phyloP scores from a whole-genome alignment of 768 basidiomycete species.

The Grammothele lineata region DNA sequence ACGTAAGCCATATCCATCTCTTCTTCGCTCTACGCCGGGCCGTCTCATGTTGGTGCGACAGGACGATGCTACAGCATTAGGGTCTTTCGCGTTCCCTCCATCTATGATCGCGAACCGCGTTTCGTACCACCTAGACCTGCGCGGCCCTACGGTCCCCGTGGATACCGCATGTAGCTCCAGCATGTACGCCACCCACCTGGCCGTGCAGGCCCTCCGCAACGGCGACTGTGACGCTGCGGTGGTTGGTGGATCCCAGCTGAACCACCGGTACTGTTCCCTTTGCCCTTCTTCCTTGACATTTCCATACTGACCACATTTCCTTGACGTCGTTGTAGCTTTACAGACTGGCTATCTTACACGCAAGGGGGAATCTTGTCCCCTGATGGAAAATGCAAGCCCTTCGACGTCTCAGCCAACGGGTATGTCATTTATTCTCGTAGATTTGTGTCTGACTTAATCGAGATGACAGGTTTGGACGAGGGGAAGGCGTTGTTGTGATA shows the following conservation, averaged over 20 bases:
- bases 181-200: slow-evolving; percentile 44
- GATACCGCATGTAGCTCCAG: slow-evolving; percentile 51
- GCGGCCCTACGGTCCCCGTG: slow-evolving; percentile 45
- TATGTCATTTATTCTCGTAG: slow-evolving; percentile 17
- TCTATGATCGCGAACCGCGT: slow-evolving; percentile 37
- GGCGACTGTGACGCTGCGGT: slow-evolving; percentile 48
- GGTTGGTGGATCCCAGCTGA: slow-evolving; percentile 41
- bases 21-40: not conserved
- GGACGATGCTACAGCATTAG: slow-evolving; percentile 32
- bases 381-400: slow-evolving; percentile 41
- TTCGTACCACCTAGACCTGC: slow-evolving; percentile 38
- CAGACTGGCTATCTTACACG: slow-evolving; percentile 35
- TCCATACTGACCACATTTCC: slow-evolving; percentile 3
- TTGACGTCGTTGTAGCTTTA: slow-evolving; percentile 19
- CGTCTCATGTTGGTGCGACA: slow-evolving; percentile 6
- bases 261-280: slow-evolving; percentile 31
- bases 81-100: slow-evolving; percentile 32
- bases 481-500: slow-evolving; percentile 35
- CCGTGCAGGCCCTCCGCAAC: slow-evolving; percentile 36
- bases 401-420: slow-evolving; percentile 42
- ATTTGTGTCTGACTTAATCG: not conserved
- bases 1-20: slow-evolving; percentile 18
- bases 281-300: not conserved
- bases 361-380: slow-evolving; percentile 35
- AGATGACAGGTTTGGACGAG: slow-evolving; percentile 31